Conservation (phyloP, 306 rosid genomes). For the Crotalaria pallida region DNA sequence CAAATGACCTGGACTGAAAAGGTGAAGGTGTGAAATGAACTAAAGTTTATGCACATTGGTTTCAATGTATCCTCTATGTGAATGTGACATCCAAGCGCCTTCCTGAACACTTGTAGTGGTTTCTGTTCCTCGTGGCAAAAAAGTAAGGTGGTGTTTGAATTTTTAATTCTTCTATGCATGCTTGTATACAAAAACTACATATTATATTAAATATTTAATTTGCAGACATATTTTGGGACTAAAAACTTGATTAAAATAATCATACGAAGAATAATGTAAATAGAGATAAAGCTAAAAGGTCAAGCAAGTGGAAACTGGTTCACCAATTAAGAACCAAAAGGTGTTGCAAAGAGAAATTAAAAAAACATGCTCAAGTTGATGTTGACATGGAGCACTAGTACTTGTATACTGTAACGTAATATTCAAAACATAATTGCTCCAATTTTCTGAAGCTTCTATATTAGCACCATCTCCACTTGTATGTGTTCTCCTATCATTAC, state of each 20-base stretch:
- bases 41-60: neutral
- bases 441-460: neutral
- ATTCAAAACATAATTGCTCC: neutral
- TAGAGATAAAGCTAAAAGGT: neutral
- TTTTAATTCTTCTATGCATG: neutral
- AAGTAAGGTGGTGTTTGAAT: neutral
- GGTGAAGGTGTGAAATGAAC: neutral
- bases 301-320: neutral
- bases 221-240: neutral
- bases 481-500: neutral
- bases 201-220: neutral
- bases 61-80: neutral
- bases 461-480: neutral
- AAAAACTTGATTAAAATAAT: neutral
- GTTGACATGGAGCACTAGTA: slow-evolving; percentile 8
- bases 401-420: neutral
- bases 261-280: neutral
- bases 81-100: neutral
- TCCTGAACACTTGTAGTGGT: neutral
- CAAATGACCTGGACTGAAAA: neutral
- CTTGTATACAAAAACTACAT: neutral
- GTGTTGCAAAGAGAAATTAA: neutral
- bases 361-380: neutral
- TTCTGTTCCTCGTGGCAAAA: neutral
- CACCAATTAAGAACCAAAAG: neutral